phyloP scores from a whole-genome alignment of 345 rosid genomes.

The Raphanus raphanistrum region DNA sequence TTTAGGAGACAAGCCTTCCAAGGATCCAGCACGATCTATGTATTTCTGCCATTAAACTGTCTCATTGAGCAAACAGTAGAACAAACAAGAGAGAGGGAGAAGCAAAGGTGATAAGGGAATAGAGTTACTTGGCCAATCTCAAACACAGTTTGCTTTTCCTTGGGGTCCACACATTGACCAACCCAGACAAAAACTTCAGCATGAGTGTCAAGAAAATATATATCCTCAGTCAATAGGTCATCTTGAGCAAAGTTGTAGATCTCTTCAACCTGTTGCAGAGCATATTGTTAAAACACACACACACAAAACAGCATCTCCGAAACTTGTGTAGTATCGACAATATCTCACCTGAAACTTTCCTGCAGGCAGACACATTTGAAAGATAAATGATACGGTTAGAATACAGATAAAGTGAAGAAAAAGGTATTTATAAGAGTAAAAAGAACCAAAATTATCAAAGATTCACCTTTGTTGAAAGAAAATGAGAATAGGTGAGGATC shows the following conservation, averaged over 20 bases:
- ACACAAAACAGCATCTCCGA: constrained; percentile 2
- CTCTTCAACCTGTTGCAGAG: constrained; percentile 73
- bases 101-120: background rate
- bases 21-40: constrained; percentile 66
- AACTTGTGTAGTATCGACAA: constrained; percentile 13
- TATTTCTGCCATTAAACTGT: constrained; percentile 64
- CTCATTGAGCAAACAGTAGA: constrained; percentile 20
- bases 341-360: constrained; percentile 92
- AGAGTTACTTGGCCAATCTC: constrained; percentile 81
- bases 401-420: background rate
- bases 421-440: background rate
- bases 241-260: constrained; percentile 86
- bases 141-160: constrained; percentile 88
- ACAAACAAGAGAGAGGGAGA: background rate
- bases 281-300: constrained; percentile 8
- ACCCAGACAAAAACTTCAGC: constrained; percentile 98
- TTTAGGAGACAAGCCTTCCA: constrained; percentile 77
- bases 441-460: background rate
- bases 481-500: constrained; percentile 87
- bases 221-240: constrained; percentile 91
- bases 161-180: constrained; percentile 78
- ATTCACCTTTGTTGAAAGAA: constrained; percentile 67
- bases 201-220: constrained; percentile 84
- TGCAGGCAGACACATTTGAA: constrained; percentile 41
- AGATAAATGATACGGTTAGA: constrained; percentile 18